Evolutionary conservation across 805 yeast species (phyloP), one percentile per base, ranked within the genome.

Genomic region (Peterozyma toletana): DNA sequence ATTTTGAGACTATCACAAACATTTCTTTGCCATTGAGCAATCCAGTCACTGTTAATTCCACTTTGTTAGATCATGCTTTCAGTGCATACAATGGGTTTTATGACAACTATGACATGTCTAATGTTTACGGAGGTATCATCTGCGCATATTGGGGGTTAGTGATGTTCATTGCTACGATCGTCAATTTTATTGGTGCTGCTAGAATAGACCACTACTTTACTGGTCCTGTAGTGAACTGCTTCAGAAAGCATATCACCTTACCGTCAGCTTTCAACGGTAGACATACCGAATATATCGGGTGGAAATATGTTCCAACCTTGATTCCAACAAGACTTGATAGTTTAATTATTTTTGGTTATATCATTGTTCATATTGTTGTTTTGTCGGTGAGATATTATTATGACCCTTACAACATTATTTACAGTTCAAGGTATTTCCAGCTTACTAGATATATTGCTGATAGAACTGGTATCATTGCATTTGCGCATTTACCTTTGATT

Each of bases 401-500:
- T 40, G 43, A 55, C 51, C 37, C 16, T 21, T 14, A 33, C 10
- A 30, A 30, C 11, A 11, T 33, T 13, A 14, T 39, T n/a, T 33
- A 30, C 18, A 11, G 17, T 9, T n/a, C n/a, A n/a, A 5, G 14
- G 9, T 16, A 33, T 15, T 9, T 30, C 4, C 37, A 39, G 18
- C 30, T 39, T 11, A 27, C 42, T 18, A 33, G 42, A 33, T 33
- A 14, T 18, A n/a, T 39, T 6, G 30, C 42, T 13, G 62, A 57
- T 43, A 52, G 78, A 56, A 54, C 72, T 5, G 76, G 74, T 37
- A 58, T 68, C 50, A 52, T 59, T 30, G 49, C 69, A n/a, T 70
- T 62, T 59, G 53, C 70, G 44, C 47, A 53, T 35, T 56, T 70
- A 33, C 78, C 79, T 2, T 48, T 60, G 10, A 48, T 69, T 36